Evolutionary conservation across 139 green algal species (phyloP), one percentile per base, ranked within the genome.

Genomic region (Chlorella sorokiniana): DNA sequence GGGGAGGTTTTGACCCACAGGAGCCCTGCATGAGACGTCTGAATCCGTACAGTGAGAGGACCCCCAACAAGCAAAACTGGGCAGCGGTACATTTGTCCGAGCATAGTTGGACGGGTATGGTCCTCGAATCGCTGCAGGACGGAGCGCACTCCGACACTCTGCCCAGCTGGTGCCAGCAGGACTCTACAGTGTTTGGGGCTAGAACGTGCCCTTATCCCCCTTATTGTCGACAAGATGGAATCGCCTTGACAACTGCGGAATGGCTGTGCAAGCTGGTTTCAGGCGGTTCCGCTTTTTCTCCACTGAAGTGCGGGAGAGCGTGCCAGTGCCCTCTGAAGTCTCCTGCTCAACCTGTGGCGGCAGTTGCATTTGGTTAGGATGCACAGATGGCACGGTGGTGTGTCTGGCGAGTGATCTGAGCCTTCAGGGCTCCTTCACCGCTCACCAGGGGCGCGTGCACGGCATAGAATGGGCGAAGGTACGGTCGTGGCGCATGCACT

Each of bases 381-480:
- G 86, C 14, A 85, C 89, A 69, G 89, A 89, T 31, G 93, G 90
- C 33, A 80, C 41, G 16, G 84, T 92, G 85, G 89, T 65, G 45
- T 90, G 56, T 84, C 90, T 65, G 69, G 37, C 27, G 35, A 83
- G 22, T 86, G 81, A 86, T 83, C 90, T 44, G 40, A 88, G 71
- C 81, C 45, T 79, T 89, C 52, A 71, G 80, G 11, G 33, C 6
- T 62, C 64, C 7, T 63, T 77, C 35, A 38, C 35, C 5, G 35
- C 72, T 1, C 35, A 65, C 62, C 16, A 45, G 10, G 27, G 45
- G 29, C 23, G 27, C 7, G 48, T 85, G 45, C 73, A 82, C 4
- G 41, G 42, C 10, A 7, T 86, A 5, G 76, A 45, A 41, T 51
- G 45, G 48, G 35, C 27, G 38, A 51, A 81, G 78, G 75, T 86